Evolutionary conservation across 768 basidiomycete genomes (phyloP), one percentile per base, ranked within the genome.

Genomic region (Tylopilus rubrobrunneus): DNA sequence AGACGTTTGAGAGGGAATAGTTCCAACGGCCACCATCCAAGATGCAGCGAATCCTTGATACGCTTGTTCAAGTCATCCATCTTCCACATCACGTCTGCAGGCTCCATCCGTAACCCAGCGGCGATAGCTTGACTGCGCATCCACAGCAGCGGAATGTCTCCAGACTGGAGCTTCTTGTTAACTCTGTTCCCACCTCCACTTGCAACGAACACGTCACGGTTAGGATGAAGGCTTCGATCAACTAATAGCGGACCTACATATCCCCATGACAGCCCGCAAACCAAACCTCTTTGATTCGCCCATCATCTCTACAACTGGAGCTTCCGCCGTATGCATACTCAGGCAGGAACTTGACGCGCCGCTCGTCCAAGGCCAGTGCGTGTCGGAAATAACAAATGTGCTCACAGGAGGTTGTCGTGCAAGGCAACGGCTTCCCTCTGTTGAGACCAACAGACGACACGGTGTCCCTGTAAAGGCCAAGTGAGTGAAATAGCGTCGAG

Each of bases 361-460:
- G 64, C 44, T 79, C 78, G 52, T 79, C 78, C 27, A 79, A 62
- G 1, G 78, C 78, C 5, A 79, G 63, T 1, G 76, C 78, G 59
- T 79, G 78, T 7, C 77, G 71, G 51, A 79, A 78, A 43, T 67
- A 69, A 40, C 73, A 75, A 8, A 78, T 64, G 47, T 75, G 70
- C 33, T 70, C 58, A 48, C 58, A 63, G 2, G 62, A 61, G 8
- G 53, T 54, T 17, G 63, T 65, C 9, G 73, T 74, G 27, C 53
- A 56, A 6, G 78, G 74, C 7, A 76, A 52, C 21, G 55, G 64
- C 12, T 55, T 65, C 14, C 52, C 58, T 37, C 75, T 60, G 3
- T 67, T 37, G 3, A 77, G 11, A 6, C 78, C 75, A 41, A 79
- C 67, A 0, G 77, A 76, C 4, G 78, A 79, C 5, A 78, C 78